Conservation (phyloP, 2,329 filamentous ascomycete species). For the Penicillium nordicum region DNA sequence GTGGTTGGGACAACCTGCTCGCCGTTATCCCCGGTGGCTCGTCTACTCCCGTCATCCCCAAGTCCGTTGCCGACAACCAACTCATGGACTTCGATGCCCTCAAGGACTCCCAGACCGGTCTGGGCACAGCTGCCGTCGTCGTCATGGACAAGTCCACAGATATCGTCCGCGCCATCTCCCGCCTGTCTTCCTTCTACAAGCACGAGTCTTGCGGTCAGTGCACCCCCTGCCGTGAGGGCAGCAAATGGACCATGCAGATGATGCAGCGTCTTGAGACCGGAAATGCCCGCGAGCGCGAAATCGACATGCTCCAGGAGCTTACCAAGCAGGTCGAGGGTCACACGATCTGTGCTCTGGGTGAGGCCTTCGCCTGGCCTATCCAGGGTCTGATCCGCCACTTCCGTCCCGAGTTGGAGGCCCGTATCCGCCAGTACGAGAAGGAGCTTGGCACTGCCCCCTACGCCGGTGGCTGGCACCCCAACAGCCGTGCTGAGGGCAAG, state of each 20-base stretch:
- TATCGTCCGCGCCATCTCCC: conserved; percentile 87
- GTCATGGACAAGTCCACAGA: conserved; percentile 99
- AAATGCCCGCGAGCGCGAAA: conserved; percentile 82
- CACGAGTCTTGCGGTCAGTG: conserved; percentile 98
- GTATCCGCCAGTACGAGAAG: conserved; percentile 76
- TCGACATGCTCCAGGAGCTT: conserved; percentile 98
- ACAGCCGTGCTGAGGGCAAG: conserved; percentile 72
- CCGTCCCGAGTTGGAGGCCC: conserved; percentile 87
- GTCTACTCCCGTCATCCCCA: conserved; percentile 92
- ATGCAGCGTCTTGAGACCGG: conserved; percentile 96
- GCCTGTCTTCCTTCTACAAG: conserved; percentile 94
- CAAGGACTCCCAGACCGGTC: conserved; percentile 95
- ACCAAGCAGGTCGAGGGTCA: conserved; percentile 99
- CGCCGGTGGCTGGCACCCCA: conserved; percentile 83
- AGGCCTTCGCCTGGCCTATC: conserved; percentile 97
- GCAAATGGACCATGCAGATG: conserved; percentile 99
- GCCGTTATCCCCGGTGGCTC: conserved; percentile 95
- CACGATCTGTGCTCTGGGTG: conserved; percentile 95
- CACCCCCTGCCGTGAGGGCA: conserved; percentile 98
- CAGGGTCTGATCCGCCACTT: conserved; percentile 98
- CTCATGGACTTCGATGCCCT: conserved; percentile 98
- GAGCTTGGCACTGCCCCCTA: conserved; percentile 70
- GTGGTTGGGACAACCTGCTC: conserved; percentile 96
- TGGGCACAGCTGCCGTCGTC: conserved; percentile 95
- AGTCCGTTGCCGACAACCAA: conserved; percentile 85